phyloP scores from a whole-genome alignment of 192 early-diverging fungal genomes.

The Podochytrium sp. region DNA sequence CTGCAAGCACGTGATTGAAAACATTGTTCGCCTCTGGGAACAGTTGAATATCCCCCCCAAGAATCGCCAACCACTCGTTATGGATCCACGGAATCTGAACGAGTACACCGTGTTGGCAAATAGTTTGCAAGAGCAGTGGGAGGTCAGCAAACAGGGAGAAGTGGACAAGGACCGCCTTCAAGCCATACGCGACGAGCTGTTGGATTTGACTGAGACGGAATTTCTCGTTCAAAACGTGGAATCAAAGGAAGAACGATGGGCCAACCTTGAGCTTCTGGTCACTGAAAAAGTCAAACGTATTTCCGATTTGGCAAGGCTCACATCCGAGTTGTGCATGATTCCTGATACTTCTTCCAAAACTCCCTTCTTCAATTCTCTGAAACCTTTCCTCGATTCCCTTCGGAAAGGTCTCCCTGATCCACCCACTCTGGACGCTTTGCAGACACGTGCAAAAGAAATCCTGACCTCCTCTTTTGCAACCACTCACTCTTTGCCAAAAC shows the following conservation, averaged over 20 bases:
- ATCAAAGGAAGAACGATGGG: background rate
- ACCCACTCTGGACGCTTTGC: background rate
- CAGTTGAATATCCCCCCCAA: background rate
- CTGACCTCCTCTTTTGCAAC: background rate
- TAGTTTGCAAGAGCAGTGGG: background rate
- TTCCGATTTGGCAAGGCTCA: background rate
- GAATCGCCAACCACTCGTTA: background rate
- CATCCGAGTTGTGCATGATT: background rate
- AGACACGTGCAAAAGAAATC: background rate
- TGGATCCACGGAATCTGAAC: background rate
- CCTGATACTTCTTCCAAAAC: background rate
- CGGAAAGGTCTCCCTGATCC: background rate
- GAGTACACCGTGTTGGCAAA: background rate
- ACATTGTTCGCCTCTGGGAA: background rate
- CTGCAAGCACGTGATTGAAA: background rate
- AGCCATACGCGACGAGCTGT: background rate
- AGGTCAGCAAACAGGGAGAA: background rate
- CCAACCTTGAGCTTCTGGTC: background rate
- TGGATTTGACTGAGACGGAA: background rate
- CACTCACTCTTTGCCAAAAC: background rate
- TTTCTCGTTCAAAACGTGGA: background rate
- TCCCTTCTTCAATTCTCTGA: background rate
- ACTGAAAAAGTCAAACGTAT: constrained; percentile 5
- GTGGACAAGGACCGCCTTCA: background rate
- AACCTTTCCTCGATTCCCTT: background rate